Base-by-base conservation (phyloP, 768 basidiomycete genomes). In the Mrakia frigida region DNA sequence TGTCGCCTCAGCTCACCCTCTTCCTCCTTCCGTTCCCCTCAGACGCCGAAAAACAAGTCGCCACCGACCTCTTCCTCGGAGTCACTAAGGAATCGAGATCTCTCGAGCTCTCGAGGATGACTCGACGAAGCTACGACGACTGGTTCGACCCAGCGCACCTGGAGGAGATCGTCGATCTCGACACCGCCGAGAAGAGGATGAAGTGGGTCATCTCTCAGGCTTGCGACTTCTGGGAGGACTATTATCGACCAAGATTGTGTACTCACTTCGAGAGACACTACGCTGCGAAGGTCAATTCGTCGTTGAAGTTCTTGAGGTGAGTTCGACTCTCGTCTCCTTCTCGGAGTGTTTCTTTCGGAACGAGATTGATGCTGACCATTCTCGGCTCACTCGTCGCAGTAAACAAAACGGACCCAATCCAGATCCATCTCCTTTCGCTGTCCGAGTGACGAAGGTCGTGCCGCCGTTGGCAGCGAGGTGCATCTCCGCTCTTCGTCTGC, bases 31-130 rank as follows among this genome's bases (percentile, higher is more conserved):
- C 70, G 18, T 25, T 50, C 21, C 6, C 70, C 18, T 39, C 73
- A 93, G 96, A 99, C 81, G 93, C 92, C 9, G 97, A 98, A 84
- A 98, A 98, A 83, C 97, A 99, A 84, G 87, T 91, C 13, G 95
- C 96, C 9, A 99, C 98, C 82, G 94, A 99, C 83, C 87, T 98
- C n/a, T 98, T 98, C 83, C 89, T 98, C 4, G 92, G 94, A 52
- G 87, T 93, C 4, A 76, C 53, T n/a, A 50, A 73, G 35, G 71
- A 63, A 21, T 53, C 65, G 6, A 46, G 39, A 43, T n/a, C 76
- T 13, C 63, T 68, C 60, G 67, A 65, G 23, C 46, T 56, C 61
- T 86, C 88, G 74, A 74, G 74, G 23, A 71, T 76, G 0, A 86
- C 87, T 3, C 87, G 92, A 0, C 87, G 89, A 0, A 89, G 90